Evolutionary conservation across 345 rosid species (phyloP), one percentile per base, ranked within the genome.

Genomic region (Trapa incisa): DNA sequence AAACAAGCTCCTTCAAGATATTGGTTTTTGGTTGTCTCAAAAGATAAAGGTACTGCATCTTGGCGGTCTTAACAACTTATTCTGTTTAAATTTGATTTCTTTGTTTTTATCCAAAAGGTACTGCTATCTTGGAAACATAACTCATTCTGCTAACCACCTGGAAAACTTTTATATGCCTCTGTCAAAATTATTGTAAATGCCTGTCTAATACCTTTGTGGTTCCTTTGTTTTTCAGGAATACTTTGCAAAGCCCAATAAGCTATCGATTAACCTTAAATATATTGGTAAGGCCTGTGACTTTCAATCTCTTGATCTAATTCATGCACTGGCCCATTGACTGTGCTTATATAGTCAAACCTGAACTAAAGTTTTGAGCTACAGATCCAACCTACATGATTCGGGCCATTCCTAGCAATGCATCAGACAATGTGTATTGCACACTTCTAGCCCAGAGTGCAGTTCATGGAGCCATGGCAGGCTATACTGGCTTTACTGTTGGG

Each of bases 391-490:
- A 87, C 80, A 91, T 91, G 96, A 87, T 91, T 76, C 85, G 91
- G 71, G 94, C 96, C 60, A 75, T 89, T 71, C 98, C 95, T 68
- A 69, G 89, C 74, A 89, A 82, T 74, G 98, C 95, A 53, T 89
- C 96, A 2, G 98, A 89, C 79, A 92, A 86, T 72, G 96, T 89
- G 70, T 92, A 84, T 80, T 83, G 92, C 84, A 89, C 96, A 2
- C 89, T 92, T 42, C 91, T 92, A 53, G 95, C 98, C 43, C 96
- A 89, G 35, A 84, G 95, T 70, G 85, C 89, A 38, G 80, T 92
- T 75, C 96, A 92, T 70, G 95, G 98, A 79, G 95, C 95, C 60
- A 87, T 92, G 98, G 98, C 98, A 14, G 98, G 98, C 36, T 87
- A 83, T 69, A 81, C 98, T 0, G 98, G 98, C 78, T 89, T 84